Evolutionary conservation across 2,329 filamentous ascomycete species (phyloP), one percentile per base, ranked within the genome.

Genomic region (Verticillium nonalfalfae): DNA sequence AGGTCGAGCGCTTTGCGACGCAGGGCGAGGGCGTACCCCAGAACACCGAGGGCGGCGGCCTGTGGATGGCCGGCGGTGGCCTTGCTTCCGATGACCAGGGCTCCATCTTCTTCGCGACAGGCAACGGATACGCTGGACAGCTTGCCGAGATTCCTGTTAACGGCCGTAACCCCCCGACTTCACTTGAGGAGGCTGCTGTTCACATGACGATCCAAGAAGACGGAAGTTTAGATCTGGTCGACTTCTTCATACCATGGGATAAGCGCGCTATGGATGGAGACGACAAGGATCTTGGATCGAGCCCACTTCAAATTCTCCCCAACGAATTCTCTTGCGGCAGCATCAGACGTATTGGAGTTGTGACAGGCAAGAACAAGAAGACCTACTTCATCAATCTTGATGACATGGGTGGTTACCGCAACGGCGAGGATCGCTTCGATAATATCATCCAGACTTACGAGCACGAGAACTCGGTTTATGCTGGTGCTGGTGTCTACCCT

Each of bases 201-300:
- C 78, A 78, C 63, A 76, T 81, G 70, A 75, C 71, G 0, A 69
- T 78, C 35, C 75, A 76, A 33, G 60, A 66, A 0, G 72, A 76
- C 1, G 80, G 79, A 1, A 78, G 75, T 26, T 68, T 84, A 0
- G 72, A 71, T 0, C 64, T 83, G 4, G 72, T 76, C 10, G 81
- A 84, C 59, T 85, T 83, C 66, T 84, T 84, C 62, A 80, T 84
- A 74, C 82, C 82, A 0, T 81, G 76, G 64, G 80, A 83, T 56
- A 83, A 84, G 60, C 73, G 74, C 60, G 73, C 76, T 0, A 71
- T 83, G 57, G 79, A 83, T 58, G 79, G 78, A 7, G 80, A 76
- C 0, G 80, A 84, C 60, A 77, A 78, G 58, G 81, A 84, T 66
- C 68, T 84, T 7, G 81, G 81, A 6, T 75, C 79, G 0, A 73